These are phyloP conservation scores for Suillus luteus DNA, from an alignment of 768 basidiomycete species.

Conservation along the genomic window DNA sequence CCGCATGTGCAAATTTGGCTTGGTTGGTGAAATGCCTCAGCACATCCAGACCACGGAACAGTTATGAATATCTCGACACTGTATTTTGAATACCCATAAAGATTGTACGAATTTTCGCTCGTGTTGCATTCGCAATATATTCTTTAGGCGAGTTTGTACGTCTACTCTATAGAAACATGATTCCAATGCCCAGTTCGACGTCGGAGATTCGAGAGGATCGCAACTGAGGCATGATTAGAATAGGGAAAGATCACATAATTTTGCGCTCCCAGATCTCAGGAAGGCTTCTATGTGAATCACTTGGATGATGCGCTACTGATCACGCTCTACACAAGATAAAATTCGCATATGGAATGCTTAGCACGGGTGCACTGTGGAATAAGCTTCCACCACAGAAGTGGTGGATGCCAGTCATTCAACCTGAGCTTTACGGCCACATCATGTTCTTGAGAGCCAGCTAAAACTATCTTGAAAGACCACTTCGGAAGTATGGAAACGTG, in stretches of 20 bases:
- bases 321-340: neutral
- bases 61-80: neutral
- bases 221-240: neutral
- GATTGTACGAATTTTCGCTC: neutral
- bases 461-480: neutral
- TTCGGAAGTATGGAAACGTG: neutral
- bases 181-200: neutral
- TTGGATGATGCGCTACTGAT: neutral
- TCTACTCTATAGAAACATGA: conserved; percentile 12
- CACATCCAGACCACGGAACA: neutral
- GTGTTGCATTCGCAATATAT: neutral
- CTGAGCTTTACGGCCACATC: neutral
- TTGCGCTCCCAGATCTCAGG: neutral
- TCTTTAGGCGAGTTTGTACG: neutral
- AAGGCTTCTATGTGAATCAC: neutral
- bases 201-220: neutral
- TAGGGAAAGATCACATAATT: neutral
- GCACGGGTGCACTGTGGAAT: neutral
- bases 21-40: neutral
- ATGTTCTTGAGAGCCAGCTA: neutral
- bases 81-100: conserved; percentile 7
- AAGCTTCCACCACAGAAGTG: neutral
- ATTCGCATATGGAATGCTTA: neutral
- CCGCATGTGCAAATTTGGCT: neutral
- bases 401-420: neutral